Conservation (phyloP, 345 rosid genomes). For the Noccaea bulbosa region DNA sequence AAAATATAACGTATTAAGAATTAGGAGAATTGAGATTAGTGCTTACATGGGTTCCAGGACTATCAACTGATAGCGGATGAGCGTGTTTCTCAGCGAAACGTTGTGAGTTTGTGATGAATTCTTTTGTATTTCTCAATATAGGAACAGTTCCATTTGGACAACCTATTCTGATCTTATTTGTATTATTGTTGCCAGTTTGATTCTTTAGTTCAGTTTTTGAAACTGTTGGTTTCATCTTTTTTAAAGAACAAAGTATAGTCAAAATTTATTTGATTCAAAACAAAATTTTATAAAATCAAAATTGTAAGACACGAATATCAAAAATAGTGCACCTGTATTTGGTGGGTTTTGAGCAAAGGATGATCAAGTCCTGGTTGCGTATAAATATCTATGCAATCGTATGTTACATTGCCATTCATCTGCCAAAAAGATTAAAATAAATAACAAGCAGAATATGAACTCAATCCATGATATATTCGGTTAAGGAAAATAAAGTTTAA, state of each 20-base stretch:
- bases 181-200: neutral
- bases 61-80: neutral
- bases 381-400: slow-evolving; percentile 15
- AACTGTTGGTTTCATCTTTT: neutral
- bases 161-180: neutral
- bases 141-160: neutral
- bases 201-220: neutral
- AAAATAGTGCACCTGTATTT: slow-evolving; percentile 1
- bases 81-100: no score
- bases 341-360: neutral
- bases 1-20: no score
- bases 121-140: no score
- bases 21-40: neutral
- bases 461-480: neutral
- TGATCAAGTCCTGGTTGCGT: slow-evolving; percentile 28
- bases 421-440: neutral
- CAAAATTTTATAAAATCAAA: neutral
- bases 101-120: no score
- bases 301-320: neutral
- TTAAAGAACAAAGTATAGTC: neutral
- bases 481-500: no score
- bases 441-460: neutral
- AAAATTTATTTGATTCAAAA: neutral
- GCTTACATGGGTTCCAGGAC: slow-evolving; percentile 13
- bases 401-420: slow-evolving; percentile 10